phyloP scores from a whole-genome alignment of 495 filamentous ascomycete species.

The Elaphomyces granulatus region DNA sequence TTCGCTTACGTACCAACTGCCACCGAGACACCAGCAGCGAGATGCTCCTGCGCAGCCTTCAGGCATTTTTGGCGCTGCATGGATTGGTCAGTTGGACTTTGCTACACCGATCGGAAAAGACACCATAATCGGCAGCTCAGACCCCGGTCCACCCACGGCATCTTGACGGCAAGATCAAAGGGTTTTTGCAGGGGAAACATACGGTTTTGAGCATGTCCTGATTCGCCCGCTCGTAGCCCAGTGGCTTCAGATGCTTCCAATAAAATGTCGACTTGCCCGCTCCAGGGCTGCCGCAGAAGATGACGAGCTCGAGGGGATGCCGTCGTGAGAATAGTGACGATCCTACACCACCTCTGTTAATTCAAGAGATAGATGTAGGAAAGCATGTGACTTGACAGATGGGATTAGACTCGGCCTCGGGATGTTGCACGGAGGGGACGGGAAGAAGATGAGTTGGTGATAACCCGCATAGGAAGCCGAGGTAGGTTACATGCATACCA shows the following conservation, averaged over 20 bases:
- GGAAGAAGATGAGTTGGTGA: too few relatives aligned
- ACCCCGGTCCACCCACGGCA: neutral
- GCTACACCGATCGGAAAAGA: neutral
- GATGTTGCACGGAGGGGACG: neutral
- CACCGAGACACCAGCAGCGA: conserved; percentile 51
- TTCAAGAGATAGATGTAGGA: too few relatives aligned
- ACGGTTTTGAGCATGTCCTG: conserved; percentile 82
- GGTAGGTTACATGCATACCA: conserved; percentile 13
- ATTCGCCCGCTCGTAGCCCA: conserved; percentile 76
- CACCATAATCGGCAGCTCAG: neutral
- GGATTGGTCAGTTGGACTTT: conserved; percentile 5
- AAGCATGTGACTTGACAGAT: too few relatives aligned
- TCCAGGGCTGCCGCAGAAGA: conserved; percentile 79
- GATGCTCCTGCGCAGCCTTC: conserved; percentile 51
- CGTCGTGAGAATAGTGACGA: conserved; percentile 41
- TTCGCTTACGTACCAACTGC: conserved; percentile 51
- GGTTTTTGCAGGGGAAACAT: conserved; percentile 13
- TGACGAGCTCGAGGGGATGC: conserved; percentile 56
- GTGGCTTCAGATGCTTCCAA: conserved; percentile 59
- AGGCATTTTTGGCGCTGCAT: conserved; percentile 65
- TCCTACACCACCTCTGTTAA: conserved; percentile 3
- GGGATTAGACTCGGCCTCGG: too few relatives aligned
- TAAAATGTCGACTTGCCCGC: conserved; percentile 88
- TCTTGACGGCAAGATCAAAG: conserved; percentile 2
- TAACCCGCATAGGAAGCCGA: too few relatives aligned